Evolutionary conservation across 2,329 filamentous ascomycete genomes (phyloP).

Genomic region (Parascedosporium putredinis): DNA sequence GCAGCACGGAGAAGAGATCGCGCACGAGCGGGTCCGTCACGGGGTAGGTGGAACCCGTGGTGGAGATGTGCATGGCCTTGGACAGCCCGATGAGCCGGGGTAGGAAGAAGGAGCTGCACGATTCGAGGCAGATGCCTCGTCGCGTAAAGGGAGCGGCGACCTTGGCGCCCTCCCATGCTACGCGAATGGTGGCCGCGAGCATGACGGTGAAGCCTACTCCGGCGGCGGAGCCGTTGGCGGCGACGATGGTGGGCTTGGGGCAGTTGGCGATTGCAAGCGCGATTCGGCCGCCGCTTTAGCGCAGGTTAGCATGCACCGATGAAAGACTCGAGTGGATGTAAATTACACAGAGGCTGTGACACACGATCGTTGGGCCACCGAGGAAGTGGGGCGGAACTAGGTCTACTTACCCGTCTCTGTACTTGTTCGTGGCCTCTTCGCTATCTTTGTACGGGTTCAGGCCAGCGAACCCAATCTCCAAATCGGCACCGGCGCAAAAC

Average conservation of each 20-base stretch:
- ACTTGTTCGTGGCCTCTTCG: conserved; percentile 15
- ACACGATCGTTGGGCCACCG: neutral
- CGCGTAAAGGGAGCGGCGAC: conserved; percentile 61
- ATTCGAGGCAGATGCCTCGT: conserved; percentile 38
- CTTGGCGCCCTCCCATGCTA: conserved; percentile 44
- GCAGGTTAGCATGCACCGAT: conserved; percentile 27
- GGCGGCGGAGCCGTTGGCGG: conserved; percentile 64
- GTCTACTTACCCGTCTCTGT: conserved; percentile 6
- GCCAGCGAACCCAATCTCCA: conserved; percentile 47
- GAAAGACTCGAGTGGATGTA: too few species aligned
- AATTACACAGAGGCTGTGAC: too few species aligned
- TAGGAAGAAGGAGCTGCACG: conserved; percentile 39
- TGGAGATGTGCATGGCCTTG: conserved; percentile 23
- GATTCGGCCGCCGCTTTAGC: conserved; percentile 37
- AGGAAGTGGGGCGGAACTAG: neutral
- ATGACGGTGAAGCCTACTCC: conserved; percentile 72
- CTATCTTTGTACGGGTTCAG: conserved; percentile 11
- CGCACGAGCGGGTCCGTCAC: conserved; percentile 9
- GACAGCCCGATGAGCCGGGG: conserved; percentile 46
- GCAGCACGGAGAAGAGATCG: conserved; percentile 8
- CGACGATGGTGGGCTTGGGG: conserved; percentile 66
- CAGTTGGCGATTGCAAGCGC: conserved; percentile 52
- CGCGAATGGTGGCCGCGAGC: conserved; percentile 60
- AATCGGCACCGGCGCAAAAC: conserved; percentile 59
- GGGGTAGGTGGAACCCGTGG: conserved; percentile 8